Evolutionary conservation across 306 rosid genomes (phyloP).

Genomic region (Medicago truncatula): DNA sequence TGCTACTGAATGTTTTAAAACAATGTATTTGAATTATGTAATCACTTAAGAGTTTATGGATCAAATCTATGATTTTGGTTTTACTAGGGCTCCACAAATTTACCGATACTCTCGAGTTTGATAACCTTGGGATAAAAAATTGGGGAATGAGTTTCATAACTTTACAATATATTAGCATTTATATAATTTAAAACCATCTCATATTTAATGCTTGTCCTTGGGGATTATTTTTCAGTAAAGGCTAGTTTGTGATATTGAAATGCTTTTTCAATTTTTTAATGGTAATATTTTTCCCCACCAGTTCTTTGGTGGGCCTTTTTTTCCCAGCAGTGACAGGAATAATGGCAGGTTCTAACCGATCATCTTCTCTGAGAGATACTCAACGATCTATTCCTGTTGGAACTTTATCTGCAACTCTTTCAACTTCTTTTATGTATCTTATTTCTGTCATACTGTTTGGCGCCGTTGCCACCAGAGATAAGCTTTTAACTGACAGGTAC

Average conservation of each 20-base stretch:
- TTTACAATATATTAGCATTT: neutral
- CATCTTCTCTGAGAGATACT: conserved; percentile 92
- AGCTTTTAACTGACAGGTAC: conserved; percentile 92
- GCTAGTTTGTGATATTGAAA: conserved; percentile 26
- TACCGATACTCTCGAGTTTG: neutral
- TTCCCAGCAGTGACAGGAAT: conserved; percentile 99
- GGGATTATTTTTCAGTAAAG: neutral
- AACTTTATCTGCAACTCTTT: conserved; percentile 87
- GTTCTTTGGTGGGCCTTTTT: conserved; percentile 98
- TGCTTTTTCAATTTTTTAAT: conserved; percentile 38
- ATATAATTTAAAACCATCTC: conserved; percentile 20
- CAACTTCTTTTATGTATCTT: conserved; percentile 75
- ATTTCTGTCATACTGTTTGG: conserved; percentile 88
- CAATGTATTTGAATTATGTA: neutral
- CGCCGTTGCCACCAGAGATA: conserved; percentile 78
- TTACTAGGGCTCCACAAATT: conserved; percentile 4
- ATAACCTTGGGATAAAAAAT: conserved; percentile 13
- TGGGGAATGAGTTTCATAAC: conserved; percentile 8
- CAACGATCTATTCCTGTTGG: conserved; percentile 98
- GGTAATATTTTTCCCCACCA: conserved; percentile 41
- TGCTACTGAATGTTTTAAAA: conserved; percentile 11
- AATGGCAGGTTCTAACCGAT: conserved; percentile 99
- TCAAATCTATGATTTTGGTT: neutral
- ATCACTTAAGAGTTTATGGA: neutral
- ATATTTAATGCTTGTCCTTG: conserved; percentile 3